phyloP scores from a whole-genome alignment of 805 yeast species.

The Pichia nakasei region DNA sequence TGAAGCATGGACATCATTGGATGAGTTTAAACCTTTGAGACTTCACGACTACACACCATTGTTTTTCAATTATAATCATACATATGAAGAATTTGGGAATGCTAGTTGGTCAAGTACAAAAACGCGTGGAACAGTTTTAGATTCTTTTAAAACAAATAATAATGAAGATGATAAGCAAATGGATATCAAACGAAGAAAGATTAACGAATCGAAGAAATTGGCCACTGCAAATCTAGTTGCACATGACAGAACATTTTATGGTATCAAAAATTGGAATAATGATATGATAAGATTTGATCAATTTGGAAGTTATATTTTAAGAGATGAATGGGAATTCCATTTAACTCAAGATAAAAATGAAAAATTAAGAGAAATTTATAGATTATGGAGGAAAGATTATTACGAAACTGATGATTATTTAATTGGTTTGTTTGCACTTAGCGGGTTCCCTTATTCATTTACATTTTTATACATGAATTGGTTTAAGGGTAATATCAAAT shows the following conservation, averaged over 20 bases:
- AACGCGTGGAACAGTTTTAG: slow-evolving; percentile 2
- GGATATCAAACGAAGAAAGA: no score
- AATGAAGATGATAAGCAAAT: no score
- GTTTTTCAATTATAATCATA: not conserved
- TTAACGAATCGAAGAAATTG: no score
- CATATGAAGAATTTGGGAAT: no score
- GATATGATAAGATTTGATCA: not conserved
- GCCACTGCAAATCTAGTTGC: not conserved
- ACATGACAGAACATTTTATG: not conserved
- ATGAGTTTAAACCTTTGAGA: no score
- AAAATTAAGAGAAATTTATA: slow-evolving; percentile 5
- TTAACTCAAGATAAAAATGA: not conserved
- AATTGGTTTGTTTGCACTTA: no score
- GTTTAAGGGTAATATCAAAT: no score
- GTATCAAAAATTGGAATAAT: not conserved
- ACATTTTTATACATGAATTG: no score
- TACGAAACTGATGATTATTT: slow-evolving; percentile 4
- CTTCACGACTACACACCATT: no score
- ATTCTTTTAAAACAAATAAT: slow-evolving; percentile 1
- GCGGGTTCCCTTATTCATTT: no score
- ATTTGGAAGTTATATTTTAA: not conserved
- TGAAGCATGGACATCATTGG: slow-evolving; percentile 1
- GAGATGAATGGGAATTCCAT: slow-evolving; percentile 9
- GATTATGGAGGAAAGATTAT: slow-evolving; percentile 8
- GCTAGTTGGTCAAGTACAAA: slow-evolving; percentile 3